Evolutionary conservation across 78 protist species (phyloP).

Genomic region (Dictyostelium intermedium): DNA sequence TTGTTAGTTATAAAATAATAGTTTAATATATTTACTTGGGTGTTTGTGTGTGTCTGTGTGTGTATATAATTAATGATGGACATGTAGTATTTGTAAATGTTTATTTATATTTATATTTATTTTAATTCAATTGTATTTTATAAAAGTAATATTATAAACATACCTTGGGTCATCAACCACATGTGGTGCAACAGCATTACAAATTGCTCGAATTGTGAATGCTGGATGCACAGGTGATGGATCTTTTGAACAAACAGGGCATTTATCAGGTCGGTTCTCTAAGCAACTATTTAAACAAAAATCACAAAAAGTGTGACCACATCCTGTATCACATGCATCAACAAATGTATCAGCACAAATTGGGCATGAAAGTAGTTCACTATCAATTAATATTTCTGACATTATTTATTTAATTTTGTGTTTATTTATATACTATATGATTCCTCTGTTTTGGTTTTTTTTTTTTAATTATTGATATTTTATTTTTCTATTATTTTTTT

Average conservation of each 20-base stretch:
- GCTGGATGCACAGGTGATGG: slow-evolving; percentile 82
- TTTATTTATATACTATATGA: neutral
- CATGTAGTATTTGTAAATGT: too few species aligned
- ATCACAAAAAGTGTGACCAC: slow-evolving; percentile 84
- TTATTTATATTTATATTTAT: neutral
- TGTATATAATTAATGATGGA: too few species aligned
- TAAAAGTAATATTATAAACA: neutral
- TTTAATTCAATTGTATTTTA: neutral
- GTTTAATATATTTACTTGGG: too few species aligned
- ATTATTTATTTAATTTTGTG: neutral
- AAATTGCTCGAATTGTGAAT: slow-evolving; percentile 64
- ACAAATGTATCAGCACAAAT: slow-evolving; percentile 73
- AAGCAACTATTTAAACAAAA: slow-evolving; percentile 68
- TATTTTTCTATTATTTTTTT: neutral
- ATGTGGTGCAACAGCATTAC: neutral
- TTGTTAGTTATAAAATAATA: too few species aligned
- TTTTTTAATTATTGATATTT: neutral
- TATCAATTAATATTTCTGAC: slow-evolving; percentile 57
- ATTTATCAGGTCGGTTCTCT: slow-evolving; percentile 65
- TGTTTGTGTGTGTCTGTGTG: too few species aligned
- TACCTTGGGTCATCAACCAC: slow-evolving; percentile 25
- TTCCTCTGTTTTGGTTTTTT: too few species aligned
- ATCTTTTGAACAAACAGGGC: slow-evolving; percentile 80
- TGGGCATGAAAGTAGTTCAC: slow-evolving; percentile 68
- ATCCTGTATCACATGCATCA: slow-evolving; percentile 73